phyloP scores from a whole-genome alignment of 2,329 filamentous ascomycete species.

The Bipolaris oryzae region DNA sequence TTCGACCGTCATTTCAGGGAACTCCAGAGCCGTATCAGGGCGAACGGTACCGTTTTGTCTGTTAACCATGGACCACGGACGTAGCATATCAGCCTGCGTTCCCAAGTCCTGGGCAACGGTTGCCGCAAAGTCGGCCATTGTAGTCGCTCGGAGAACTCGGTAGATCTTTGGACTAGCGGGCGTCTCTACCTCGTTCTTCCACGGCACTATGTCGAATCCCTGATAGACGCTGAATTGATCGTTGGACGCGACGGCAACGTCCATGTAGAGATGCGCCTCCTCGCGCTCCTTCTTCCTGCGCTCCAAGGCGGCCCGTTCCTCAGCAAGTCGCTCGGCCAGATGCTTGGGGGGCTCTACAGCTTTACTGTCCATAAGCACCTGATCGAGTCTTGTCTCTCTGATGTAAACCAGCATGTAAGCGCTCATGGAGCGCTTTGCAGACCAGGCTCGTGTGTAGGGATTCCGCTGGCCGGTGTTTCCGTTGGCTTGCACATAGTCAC shows the following conservation, averaged over 20 bases:
- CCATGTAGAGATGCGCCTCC: constrained; percentile 92
- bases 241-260: constrained; percentile 79
- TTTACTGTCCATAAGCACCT: constrained; percentile 77
- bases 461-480: constrained; percentile 65
- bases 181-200: constrained; percentile 61
- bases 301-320: constrained; percentile 79
- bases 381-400: constrained; percentile 81
- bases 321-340: constrained; percentile 76
- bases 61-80: constrained; percentile 98
- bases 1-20: constrained; percentile 68
- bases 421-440: constrained; percentile 74
- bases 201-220: constrained; percentile 76
- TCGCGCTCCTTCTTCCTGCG: constrained; percentile 85
- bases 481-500: constrained; percentile 72
- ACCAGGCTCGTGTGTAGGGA: constrained; percentile 68
- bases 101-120: constrained; percentile 73
- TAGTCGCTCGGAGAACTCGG: constrained; percentile 75
- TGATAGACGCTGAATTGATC: constrained; percentile 80
- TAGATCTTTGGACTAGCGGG: constrained; percentile 74
- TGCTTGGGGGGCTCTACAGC: constrained; percentile 80
- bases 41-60: constrained; percentile 96
- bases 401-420: constrained; percentile 99
- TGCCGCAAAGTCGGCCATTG: constrained; percentile 74
- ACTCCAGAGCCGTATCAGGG: constrained; percentile 84
- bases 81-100: constrained; percentile 71